phyloP scores from a whole-genome alignment of 495 filamentous ascomycete genomes.

The Sabuloglossum arenarium region DNA sequence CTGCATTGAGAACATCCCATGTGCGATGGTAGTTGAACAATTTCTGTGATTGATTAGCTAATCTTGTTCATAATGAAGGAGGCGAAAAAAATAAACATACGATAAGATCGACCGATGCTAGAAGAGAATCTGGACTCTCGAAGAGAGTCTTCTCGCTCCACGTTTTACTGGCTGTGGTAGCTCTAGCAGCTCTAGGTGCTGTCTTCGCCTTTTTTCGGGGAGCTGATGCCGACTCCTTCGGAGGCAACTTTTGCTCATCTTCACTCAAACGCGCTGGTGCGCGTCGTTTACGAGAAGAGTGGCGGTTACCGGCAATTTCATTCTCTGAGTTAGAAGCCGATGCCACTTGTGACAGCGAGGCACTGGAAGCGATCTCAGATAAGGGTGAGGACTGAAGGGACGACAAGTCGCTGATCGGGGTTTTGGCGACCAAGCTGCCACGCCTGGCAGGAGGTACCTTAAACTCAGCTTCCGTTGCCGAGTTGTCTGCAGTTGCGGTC shows the following conservation, averaged over 20 bases:
- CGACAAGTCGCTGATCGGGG: background rate
- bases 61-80: conserved; percentile 6
- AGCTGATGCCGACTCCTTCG: background rate
- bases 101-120: background rate
- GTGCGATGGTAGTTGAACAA: conserved; percentile 32
- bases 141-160: background rate
- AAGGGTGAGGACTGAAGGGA: background rate
- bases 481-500: background rate
- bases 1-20: conserved; percentile 33
- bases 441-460: background rate
- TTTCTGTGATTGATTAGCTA: conserved; percentile 18
- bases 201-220: background rate
- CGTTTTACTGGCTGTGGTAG: too few species aligned
- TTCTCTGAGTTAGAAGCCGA: background rate
- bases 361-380: background rate
- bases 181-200: background rate
- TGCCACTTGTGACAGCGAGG: background rate
- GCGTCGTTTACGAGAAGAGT: background rate
- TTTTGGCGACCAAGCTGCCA: background rate
- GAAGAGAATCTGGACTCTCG: background rate
- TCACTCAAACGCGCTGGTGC: background rate
- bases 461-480: background rate
- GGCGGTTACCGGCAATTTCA: background rate
- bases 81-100: background rate
- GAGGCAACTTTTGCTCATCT: background rate